These are phyloP conservation scores for Panaeolus cyanescens DNA, from an alignment of 768 basidiomycete genomes.

Conservation along the genomic window DNA sequence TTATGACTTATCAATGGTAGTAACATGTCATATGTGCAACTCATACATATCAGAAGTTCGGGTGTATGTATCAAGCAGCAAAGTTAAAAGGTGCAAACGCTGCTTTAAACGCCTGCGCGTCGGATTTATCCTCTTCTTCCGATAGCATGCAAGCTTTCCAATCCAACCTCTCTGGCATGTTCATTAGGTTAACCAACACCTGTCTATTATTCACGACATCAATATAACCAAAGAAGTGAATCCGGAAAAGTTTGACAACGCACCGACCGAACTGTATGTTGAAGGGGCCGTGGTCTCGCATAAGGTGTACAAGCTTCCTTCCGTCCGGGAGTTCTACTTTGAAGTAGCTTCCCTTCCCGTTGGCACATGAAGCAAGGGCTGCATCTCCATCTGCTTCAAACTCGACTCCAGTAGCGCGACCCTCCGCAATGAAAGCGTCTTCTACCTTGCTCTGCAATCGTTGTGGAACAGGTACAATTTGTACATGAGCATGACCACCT, in stretches of 20 bases:
- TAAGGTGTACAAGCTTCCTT: slow-evolving; percentile 80
- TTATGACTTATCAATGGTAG: no score
- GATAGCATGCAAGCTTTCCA: slow-evolving; percentile 88
- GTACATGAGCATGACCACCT: slow-evolving; percentile 95
- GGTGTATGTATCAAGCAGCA: slow-evolving; percentile 16
- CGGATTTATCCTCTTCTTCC: slow-evolving; percentile 84
- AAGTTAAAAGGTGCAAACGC: slow-evolving; percentile 81
- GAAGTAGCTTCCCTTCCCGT: slow-evolving; percentile 78
- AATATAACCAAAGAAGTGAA: slow-evolving; percentile 11
- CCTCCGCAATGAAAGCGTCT: slow-evolving; percentile 72
- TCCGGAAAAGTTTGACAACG: slow-evolving; percentile 21
- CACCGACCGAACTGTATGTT: slow-evolving; percentile 94
- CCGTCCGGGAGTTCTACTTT: slow-evolving; percentile 89
- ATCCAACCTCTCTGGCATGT: slow-evolving; percentile 77
- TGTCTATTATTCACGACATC: slow-evolving; percentile 71
- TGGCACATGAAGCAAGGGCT: slow-evolving; percentile 54
- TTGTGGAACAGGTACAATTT: slow-evolving; percentile 78
- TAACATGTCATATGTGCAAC: no score
- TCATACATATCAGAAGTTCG: neutral
- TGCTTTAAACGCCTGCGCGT: slow-evolving; percentile 81
- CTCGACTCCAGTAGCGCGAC: slow-evolving; percentile 62
- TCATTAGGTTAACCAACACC: slow-evolving; percentile 77
- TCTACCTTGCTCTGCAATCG: slow-evolving; percentile 65
- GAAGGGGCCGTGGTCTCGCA: slow-evolving; percentile 78
- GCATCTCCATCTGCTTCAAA: slow-evolving; percentile 74